Evolutionary conservation across 139 green algal species (phyloP), one percentile per base, ranked within the genome.

Genomic region (Pseudopediastrum boryanum): DNA sequence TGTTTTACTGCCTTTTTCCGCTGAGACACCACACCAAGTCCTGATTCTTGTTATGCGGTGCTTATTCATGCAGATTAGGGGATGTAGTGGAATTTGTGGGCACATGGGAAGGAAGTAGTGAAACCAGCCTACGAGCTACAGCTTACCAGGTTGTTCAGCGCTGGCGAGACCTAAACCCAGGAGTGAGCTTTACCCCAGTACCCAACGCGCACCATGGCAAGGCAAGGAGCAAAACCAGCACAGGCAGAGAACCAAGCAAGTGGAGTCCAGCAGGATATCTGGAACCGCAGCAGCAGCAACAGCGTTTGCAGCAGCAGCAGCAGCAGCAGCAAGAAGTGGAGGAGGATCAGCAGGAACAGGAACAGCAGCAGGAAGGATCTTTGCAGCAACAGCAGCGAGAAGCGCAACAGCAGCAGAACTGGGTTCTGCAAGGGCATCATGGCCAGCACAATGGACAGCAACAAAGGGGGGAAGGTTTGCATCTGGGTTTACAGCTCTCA

Each of bases 71-170:
- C 61, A 69, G 61, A 41, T 56, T 78, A 2, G 71, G 71, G 8
- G 71, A 78, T 31, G 38, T 46, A 23, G 54, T 70, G 46, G 71
- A 39, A 35, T 39, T 78, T 31, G 43, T 12, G 23, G 71, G 71
- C 51, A 29, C 29, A 12, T 33, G 25, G n/a, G 71, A 78, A 16
- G 29, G 29, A 27, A 21, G 58, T 16, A 16, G 46, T 3, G 39
- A 62, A n/a, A n/a, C n/a, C 16, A 23, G 21, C 4, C 6, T 78
- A 27, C 71, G 59, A 35, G 71, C 54, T 4, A 29, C 39, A 33
- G 33, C 8, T 2, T 13, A 70, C 5, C 21, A 10, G 3, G 54
- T 78, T 7, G 4, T 43, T 31, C 38, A 68, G 6, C 12, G 39
- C 12, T 78, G 71, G 71, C 51, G 35, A 5, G 56, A 33, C 1